phyloP scores from a whole-genome alignment of 805 yeast species.

The Naumovozyma castellii region DNA sequence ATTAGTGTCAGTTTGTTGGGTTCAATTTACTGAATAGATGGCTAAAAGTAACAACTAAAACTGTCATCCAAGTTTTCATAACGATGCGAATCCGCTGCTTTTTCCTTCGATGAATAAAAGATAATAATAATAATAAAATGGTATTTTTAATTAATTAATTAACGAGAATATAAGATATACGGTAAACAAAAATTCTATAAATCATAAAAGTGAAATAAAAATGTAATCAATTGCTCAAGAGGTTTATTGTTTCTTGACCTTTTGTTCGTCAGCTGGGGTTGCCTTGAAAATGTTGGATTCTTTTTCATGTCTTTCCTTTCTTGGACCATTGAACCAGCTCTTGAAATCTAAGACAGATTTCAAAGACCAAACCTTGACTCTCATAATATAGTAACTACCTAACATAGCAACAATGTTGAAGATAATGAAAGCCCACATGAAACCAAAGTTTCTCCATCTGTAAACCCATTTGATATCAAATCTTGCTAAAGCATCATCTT shows the following conservation, averaged over 20 bases:
- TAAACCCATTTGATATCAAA: conserved; percentile 34
- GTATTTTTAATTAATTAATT: neutral
- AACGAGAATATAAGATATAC: neutral
- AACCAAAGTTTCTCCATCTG: conserved; percentile 62
- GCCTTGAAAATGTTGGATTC: conserved; percentile 36
- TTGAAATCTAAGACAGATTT: conserved; percentile 30
- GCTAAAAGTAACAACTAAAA: no score
- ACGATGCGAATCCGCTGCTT: neutral
- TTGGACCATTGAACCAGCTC: conserved; percentile 35
- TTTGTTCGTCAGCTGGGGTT: conserved; percentile 33
- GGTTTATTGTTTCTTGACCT: conserved; percentile 17
- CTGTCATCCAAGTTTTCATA: no score
- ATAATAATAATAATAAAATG: no score
- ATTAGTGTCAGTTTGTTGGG: no score
- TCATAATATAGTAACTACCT: conserved; percentile 28
- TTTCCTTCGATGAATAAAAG: neutral
- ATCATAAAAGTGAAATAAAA: neutral
- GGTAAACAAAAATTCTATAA: neutral
- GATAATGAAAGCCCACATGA: conserved; percentile 37
- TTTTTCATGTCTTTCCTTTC: conserved; percentile 40
- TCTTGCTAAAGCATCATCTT: conserved; percentile 49
- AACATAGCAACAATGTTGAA: conserved; percentile 36
- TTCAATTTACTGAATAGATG: no score
- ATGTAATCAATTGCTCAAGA: neutral
- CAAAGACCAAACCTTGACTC: conserved; percentile 32